Conservation (phyloP, 2,329 filamentous ascomycete genomes). For the Fonsecaea erecta region DNA sequence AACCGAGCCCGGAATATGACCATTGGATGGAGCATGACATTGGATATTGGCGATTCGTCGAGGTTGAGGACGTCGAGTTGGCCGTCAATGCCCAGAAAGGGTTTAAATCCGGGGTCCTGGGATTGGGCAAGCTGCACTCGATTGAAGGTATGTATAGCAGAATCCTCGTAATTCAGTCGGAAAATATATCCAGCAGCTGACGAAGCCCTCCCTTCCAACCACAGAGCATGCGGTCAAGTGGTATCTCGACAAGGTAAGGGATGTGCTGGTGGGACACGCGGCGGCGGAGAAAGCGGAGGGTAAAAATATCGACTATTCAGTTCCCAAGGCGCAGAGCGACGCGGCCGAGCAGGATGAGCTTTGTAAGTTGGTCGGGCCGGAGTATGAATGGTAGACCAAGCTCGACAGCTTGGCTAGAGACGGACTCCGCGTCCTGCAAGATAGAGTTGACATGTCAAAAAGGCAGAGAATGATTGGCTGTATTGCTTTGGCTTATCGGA, state of each 20-base stretch:
- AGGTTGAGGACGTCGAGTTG: slow-evolving; percentile 33
- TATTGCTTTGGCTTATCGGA: neutral
- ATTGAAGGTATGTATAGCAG: slow-evolving; percentile 26
- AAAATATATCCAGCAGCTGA: slow-evolving; percentile 13
- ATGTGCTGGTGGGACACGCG: slow-evolving; percentile 27
- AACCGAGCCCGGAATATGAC: slow-evolving; percentile 31
- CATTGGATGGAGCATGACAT: slow-evolving; percentile 35
- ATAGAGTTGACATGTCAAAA: slow-evolving; percentile 11
- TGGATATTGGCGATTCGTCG: slow-evolving; percentile 33
- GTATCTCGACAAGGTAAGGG: slow-evolving; percentile 33
- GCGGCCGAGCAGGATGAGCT: slow-evolving; percentile 27
- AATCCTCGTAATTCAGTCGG: neutral
- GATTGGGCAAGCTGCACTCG: slow-evolving; percentile 28
- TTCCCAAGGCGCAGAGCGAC: slow-evolving; percentile 30
- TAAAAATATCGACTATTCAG: slow-evolving; percentile 32
- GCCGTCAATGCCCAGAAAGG: slow-evolving; percentile 33
- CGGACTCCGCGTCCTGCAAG: slow-evolving; percentile 18
- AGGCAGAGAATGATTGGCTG: slow-evolving; percentile 15
- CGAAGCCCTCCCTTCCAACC: neutral
- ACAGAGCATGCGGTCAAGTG: slow-evolving; percentile 34
- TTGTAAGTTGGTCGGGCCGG: slow-evolving; percentile 31
- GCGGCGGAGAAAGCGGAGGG: slow-evolving; percentile 29
- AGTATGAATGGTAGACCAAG: slow-evolving; percentile 27
- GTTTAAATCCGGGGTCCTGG: slow-evolving; percentile 31
- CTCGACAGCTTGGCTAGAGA: slow-evolving; percentile 6